Percentiles rank a stretch among this genome's conserved stretches.
phyloP scores from a whole-genome alignment of 148 eudicot genomes.

The Rheum nobile region DNA sequence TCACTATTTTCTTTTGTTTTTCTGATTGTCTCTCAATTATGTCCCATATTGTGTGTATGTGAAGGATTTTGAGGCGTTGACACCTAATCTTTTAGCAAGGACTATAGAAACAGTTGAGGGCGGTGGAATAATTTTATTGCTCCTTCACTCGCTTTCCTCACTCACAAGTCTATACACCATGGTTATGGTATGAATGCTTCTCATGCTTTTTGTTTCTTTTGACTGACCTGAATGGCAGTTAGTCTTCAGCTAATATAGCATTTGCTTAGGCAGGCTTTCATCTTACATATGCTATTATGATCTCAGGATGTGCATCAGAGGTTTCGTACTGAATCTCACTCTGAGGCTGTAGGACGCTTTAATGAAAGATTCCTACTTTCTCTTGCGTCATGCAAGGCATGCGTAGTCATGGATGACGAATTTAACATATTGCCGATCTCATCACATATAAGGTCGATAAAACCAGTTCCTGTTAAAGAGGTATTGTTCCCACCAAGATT shows the following conservation, averaged over 20 bases:
- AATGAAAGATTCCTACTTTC: conserved; percentile 91
- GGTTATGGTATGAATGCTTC: conserved; percentile 64
- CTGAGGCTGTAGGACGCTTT: conserved; percentile 69
- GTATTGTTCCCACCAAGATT: conserved; percentile 21
- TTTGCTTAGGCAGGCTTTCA: neutral
- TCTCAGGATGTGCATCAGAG: conserved; percentile 93
- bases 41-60: conserved; percentile 3
- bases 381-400: conserved; percentile 77
- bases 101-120: conserved; percentile 98
- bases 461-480: conserved; percentile 59
- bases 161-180: conserved; percentile 83
- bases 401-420: conserved; percentile 92
- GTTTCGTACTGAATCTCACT: conserved; percentile 87
- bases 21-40: conserved; percentile 4
- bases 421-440: conserved; percentile 86
- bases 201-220: neutral
- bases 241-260: neutral
- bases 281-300: neutral
- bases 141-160: conserved; percentile 77
- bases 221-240: neutral
- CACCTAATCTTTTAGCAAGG: conserved; percentile 91
- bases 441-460: conserved; percentile 73
- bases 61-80: conserved; percentile 96
- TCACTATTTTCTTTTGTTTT: neutral
- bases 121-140: conserved; percentile 76